phyloP scores from a whole-genome alignment of 306 rosid genomes.

The Sphenostylis stenocarpa region DNA sequence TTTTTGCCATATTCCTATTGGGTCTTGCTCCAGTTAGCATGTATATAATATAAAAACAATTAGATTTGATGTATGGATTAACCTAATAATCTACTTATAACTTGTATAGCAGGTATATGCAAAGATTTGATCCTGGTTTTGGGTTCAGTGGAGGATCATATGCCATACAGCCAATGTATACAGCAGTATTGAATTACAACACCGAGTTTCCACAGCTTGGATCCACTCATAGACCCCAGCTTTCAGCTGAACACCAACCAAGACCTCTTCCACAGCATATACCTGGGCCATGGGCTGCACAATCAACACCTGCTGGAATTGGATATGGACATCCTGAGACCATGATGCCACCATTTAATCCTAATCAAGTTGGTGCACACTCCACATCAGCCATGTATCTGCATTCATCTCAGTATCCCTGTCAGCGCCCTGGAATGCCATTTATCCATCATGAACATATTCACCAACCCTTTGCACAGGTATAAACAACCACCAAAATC shows the following conservation, averaged over 20 bases:
- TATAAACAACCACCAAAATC: slow-evolving; percentile 28
- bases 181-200: slow-evolving; percentile 85
- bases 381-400: slow-evolving; percentile 67
- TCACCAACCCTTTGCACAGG: slow-evolving; percentile 90
- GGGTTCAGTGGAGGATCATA: slow-evolving; percentile 93
- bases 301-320: slow-evolving; percentile 69
- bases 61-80: neutral
- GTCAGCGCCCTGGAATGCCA: slow-evolving; percentile 89
- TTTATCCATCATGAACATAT: slow-evolving; percentile 81
- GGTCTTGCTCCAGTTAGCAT: neutral
- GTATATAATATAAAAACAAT: neutral
- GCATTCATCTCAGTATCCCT: slow-evolving; percentile 89
- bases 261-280: slow-evolving; percentile 73
- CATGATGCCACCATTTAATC: slow-evolving; percentile 71
- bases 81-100: slow-evolving; percentile 9
- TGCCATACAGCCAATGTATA: slow-evolving; percentile 82
- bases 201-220: slow-evolving; percentile 98
- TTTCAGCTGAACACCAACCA: slow-evolving; percentile 76
- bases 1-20: neutral
- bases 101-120: slow-evolving; percentile 72
- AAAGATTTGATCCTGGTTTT: slow-evolving; percentile 97
- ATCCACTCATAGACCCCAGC: slow-evolving; percentile 77
- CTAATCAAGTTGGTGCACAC: slow-evolving; percentile 72
- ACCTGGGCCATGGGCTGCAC: slow-evolving; percentile 76
- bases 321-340: slow-evolving; percentile 88